Percentiles rank a stretch among this genome's conserved stretches.
These are phyloP conservation scores for Rhinocladiella similis DNA, from an alignment of 2,329 filamentous ascomycete species.

Conservation along the genomic window DNA sequence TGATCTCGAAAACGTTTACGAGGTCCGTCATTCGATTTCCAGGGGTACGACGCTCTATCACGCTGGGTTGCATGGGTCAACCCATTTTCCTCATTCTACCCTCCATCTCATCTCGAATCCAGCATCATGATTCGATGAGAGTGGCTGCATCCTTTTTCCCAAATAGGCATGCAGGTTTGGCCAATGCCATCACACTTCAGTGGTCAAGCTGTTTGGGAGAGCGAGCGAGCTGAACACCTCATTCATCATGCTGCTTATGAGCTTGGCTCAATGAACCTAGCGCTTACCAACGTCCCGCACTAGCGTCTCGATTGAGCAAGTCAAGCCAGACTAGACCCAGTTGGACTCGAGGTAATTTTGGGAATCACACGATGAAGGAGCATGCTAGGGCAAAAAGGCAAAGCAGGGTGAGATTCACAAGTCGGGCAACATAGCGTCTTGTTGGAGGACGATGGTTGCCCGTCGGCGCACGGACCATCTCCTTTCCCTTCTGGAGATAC, in stretches of 20 bases:
- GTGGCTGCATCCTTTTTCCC: slow-evolving; percentile 5
- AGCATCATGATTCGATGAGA: not conserved
- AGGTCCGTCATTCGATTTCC: not conserved
- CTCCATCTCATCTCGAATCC: too few species aligned
- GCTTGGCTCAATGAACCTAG: not conserved
- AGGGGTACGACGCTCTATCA: too few species aligned
- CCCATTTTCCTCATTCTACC: too few species aligned
- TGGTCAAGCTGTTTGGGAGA: not conserved
- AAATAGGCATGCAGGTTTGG: slow-evolving; percentile 3
- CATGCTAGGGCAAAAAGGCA: too few species aligned
- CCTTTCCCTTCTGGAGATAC: not conserved
- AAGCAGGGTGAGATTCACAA: not conserved
- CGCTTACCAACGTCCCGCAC: not conserved
- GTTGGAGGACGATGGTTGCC: not conserved
- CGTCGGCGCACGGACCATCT: not conserved
- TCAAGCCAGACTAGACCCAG: not conserved
- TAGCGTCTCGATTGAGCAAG: not conserved
- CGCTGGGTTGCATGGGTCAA: too few species aligned
- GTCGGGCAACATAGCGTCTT: not conserved
- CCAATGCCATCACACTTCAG: not conserved
- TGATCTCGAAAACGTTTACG: not conserved
- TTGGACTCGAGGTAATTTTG: not conserved
- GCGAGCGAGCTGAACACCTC: not conserved
- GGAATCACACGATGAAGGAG: not conserved
- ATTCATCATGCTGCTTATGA: not conserved